These are phyloP conservation scores for Smittium culicis DNA, from an alignment of 371 early-diverging fungal genomes.

Conservation along the genomic window DNA sequence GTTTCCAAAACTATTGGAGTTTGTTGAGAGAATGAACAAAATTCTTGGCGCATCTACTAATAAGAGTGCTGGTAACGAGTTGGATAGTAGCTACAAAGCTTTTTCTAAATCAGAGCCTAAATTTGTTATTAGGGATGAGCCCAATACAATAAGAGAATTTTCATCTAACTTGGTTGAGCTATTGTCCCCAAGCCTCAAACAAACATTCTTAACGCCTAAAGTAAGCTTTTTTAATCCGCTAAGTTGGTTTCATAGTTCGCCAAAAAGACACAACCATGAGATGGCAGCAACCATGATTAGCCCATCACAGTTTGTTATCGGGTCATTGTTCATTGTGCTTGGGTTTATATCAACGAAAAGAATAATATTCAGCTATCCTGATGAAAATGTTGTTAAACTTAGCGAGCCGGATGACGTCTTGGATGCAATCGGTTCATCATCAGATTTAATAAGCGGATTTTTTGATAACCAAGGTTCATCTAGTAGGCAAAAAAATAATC, in stretches of 20 bases:
- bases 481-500: constrained; percentile 1
- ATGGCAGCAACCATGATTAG: neutral
- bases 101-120: neutral
- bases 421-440: neutral
- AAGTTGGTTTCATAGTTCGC: neutral
- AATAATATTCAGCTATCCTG: constrained; percentile 1
- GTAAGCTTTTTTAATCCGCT: neutral
- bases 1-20: constrained; percentile 42
- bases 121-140: neutral
- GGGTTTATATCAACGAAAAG: constrained; percentile 3
- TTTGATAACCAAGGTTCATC: constrained; percentile 1
- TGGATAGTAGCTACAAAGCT: neutral
- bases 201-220: neutral
- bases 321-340: neutral
- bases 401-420: neutral
- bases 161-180: neutral
- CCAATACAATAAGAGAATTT: neutral
- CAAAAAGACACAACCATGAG: neutral
- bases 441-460: constrained; percentile 5
- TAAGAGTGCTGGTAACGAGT: neutral
- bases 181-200: neutral
- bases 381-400: neutral
- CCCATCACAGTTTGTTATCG: neutral
- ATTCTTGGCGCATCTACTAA: neutral
- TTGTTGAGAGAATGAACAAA: constrained; percentile 37